A percentile compares a stretch with the other conserved stretches of the same genome.
These are phyloP conservation scores for Fonsecaea pedrosoi DNA, from an alignment of 2,329 filamentous ascomycete genomes.

Conservation along the genomic window DNA sequence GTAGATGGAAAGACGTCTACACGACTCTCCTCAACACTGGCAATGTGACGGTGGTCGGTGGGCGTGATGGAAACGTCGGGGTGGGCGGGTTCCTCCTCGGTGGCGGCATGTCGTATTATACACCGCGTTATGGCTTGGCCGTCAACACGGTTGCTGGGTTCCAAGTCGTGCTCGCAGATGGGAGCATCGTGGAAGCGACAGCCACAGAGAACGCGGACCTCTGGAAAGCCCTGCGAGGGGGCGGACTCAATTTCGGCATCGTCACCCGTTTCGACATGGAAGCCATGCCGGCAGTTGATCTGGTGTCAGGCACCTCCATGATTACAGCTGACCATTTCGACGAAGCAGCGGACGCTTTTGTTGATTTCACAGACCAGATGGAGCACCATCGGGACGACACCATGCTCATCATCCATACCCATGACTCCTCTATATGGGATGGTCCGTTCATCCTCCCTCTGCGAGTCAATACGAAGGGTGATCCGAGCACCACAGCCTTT, in stretches of 20 bases:
- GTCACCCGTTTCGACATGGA: conserved; percentile 27
- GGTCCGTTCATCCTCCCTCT: no score
- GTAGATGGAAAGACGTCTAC: no score
- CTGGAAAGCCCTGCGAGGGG: conserved; percentile 61
- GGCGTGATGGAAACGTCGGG: conserved; percentile 46
- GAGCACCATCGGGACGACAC: background rate
- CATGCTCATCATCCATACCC: background rate
- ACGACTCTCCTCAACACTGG: no score
- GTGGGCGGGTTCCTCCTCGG: conserved; percentile 47
- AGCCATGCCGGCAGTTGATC: conserved; percentile 4
- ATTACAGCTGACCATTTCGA: background rate
- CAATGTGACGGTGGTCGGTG: conserved; percentile 41
- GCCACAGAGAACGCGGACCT: conserved; percentile 55
- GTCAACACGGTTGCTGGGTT: conserved; percentile 48
- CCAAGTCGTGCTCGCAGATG: conserved; percentile 60
- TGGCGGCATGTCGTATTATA: conserved; percentile 45
- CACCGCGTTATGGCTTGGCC: conserved; percentile 46
- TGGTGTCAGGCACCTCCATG: background rate
- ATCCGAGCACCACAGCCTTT: no score
- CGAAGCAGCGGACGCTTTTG: background rate
- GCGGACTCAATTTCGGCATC: conserved; percentile 62
- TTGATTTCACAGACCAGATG: background rate
- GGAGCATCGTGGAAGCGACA: conserved; percentile 56
- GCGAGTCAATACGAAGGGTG: no score
- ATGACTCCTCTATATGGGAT: no score